phyloP scores from a whole-genome alignment of 192 early-diverging fungal species.

The Coemansia sp. region DNA sequence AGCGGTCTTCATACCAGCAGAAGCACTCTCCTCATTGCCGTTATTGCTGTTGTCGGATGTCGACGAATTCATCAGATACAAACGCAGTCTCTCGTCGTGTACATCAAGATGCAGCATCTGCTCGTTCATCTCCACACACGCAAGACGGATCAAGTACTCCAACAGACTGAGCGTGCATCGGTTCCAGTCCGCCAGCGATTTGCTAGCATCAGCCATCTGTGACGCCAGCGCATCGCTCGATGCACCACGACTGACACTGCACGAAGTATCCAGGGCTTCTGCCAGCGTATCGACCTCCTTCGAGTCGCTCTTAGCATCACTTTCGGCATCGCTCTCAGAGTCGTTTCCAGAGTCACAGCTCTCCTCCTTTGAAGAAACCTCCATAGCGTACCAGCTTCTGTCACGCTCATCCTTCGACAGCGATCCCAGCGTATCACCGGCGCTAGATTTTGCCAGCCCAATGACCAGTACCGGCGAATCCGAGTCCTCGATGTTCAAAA shows the following conservation, averaged over 20 bases:
- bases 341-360: slow-evolving; percentile 5
- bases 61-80: slow-evolving; percentile 50
- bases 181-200: slow-evolving; percentile 35
- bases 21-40: not conserved
- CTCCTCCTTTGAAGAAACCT: slow-evolving; percentile 14
- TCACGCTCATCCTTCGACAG: slow-evolving; percentile 15
- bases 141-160: slow-evolving; percentile 66
- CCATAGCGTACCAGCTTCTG: slow-evolving; percentile 12
- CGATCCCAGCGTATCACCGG: slow-evolving; percentile 6
- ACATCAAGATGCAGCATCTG: slow-evolving; percentile 65
- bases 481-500: slow-evolving; percentile 78
- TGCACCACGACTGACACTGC: not conserved
- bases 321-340: not conserved
- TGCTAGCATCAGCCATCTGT: slow-evolving; percentile 7
- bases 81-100: slow-evolving; percentile 67
- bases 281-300: not conserved
- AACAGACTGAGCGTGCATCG: slow-evolving; percentile 59
- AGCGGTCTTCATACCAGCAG: not conserved
- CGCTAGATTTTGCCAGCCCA: slow-evolving; percentile 45
- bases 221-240: not conserved
- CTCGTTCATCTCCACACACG: slow-evolving; percentile 66
- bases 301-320: not conserved
- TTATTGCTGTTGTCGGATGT: not conserved
- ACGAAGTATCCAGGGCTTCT: slow-evolving; percentile 4
- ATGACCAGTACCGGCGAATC: slow-evolving; percentile 70